Conservation (phyloP, 345 rosid genomes). For the Crucihimalaya himalaica region DNA sequence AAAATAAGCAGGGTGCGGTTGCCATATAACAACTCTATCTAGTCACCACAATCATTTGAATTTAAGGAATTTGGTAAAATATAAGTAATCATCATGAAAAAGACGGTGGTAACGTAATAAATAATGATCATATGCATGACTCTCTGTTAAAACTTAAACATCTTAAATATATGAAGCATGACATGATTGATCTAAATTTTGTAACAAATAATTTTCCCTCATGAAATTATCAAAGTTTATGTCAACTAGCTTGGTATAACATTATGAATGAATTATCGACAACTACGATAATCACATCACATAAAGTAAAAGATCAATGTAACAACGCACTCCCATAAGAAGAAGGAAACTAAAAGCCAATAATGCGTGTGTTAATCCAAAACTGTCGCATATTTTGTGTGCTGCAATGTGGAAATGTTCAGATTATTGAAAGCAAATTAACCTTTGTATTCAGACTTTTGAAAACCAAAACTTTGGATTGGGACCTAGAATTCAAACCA, state of each 20-base stretch:
- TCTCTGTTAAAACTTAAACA: slow-evolving; percentile 13
- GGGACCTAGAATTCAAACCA: background rate
- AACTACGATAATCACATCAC: background rate
- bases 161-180: background rate
- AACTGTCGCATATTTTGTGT: background rate
- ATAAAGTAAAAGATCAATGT: background rate
- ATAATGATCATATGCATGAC: background rate
- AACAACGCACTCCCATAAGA: background rate
- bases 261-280: no score
- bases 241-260: background rate
- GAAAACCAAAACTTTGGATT: background rate
- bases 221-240: background rate
- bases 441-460: background rate
- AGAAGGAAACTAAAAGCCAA: background rate
- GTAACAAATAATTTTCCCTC: background rate
- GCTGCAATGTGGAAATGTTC: slow-evolving; percentile 1
- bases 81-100: slow-evolving; percentile 23
- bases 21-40: slow-evolving; percentile 31
- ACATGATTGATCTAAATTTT: background rate
- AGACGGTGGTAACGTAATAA: slow-evolving; percentile 26
- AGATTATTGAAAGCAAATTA: slow-evolving; percentile 2
- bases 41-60: slow-evolving; percentile 12
- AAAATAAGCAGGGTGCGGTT: background rate
- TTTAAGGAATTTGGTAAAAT: slow-evolving; percentile 1
- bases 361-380: background rate